phyloP scores from a whole-genome alignment of 257 asterid species.

The Cinchona pubescens region DNA sequence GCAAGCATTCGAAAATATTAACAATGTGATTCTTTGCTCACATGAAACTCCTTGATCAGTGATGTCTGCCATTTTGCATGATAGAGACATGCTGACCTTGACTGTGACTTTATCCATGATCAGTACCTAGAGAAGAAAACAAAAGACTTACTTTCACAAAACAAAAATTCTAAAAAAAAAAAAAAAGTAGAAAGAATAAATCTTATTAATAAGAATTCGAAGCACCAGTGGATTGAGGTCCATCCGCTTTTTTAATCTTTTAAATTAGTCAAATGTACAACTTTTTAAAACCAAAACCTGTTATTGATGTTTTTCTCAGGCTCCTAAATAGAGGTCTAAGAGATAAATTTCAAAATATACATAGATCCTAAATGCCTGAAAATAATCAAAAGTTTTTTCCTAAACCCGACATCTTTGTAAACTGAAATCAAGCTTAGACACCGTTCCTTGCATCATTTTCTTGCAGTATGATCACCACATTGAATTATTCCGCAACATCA shows the following conservation, averaged over 20 bases:
- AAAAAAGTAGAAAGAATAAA: not conserved
- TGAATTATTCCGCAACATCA: not conserved
- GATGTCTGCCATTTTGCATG: constrained; percentile 98
- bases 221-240: not conserved
- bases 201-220: not conserved
- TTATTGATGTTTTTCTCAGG: not conserved
- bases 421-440: not conserved
- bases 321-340: not conserved
- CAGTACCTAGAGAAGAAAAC: constrained; percentile 64
- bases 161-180: not conserved
- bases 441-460: not conserved
- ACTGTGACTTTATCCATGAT: constrained; percentile 98
- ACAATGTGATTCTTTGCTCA: constrained; percentile 34
- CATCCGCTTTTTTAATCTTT: not conserved
- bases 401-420: not conserved
- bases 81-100: constrained; percentile 86
- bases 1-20: not conserved
- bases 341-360: not conserved
- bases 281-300: not conserved
- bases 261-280: not conserved
- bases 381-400: not conserved
- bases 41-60: constrained; percentile 95
- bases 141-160: not conserved
- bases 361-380: not conserved
- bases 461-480: not conserved